Base-by-base conservation (phyloP, 1,284 basidiomycete genomes). In the Ganoderma meredithae region DNA sequence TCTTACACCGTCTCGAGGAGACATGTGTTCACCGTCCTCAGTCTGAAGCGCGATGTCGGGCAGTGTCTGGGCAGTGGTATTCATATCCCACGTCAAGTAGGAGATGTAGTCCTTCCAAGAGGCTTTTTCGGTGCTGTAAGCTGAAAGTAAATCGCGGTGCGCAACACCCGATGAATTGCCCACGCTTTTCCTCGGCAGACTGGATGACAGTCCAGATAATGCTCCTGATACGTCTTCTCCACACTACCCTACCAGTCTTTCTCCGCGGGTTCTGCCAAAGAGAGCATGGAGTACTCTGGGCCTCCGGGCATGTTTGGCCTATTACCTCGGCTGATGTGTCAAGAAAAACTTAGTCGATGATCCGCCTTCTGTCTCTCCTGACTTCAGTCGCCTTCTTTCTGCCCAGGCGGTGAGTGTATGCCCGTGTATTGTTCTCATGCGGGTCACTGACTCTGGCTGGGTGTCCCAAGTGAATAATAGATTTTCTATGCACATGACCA, bases 371-470 rank as follows among this genome's bases (percentile, higher is more conserved):
- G 36, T 6, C n/a, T 55, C 22, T 41, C n/a, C 36, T 43, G 36
- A 13, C n/a, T 55, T 41, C n/a, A n/a, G 39, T 62, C 44, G 43
- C 33, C 41, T 52, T 59, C 49, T 39, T 40, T 44, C 39, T 36
- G 43, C 66, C 64, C 62, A 69, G 68, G 52, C 68, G 70, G 70
- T 61, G 60, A 64, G 64, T 61, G 27, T 27, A 68, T 71, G 64
- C 64, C 70, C 70, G 70, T 60, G 47, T 33, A 27, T 17, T 53
- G 68, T 66, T 68, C 70, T 56, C 70, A 68, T 69, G 70, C 49
- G 63, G 27, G 15, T 27, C 43, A 10, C 36, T 36, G 27, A 36
- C 27, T 43, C 62, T 27, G 62, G 39, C 22, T 19, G 41, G 12
- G 47, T 55, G 56, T 19, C 31, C 53, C 61, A 61, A 62, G 31